Evolutionary conservation across 2,329 filamentous ascomycete species (phyloP).

Genomic region (Colletotrichum chlorophyti): DNA sequence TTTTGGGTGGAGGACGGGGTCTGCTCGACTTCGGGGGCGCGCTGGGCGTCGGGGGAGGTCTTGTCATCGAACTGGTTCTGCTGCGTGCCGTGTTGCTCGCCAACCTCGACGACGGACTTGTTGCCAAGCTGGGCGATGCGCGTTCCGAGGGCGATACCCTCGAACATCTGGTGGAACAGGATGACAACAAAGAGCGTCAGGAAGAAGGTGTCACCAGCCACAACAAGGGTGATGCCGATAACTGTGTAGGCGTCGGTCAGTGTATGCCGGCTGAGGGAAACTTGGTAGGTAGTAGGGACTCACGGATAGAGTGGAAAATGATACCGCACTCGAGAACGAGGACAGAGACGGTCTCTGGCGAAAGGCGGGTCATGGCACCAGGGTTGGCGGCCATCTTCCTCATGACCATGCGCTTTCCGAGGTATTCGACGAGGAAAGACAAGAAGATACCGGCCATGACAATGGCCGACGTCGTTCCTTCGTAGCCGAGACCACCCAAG

Average conservation of each 20-base stretch:
- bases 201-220: constrained; percentile 63
- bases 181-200: constrained; percentile 70
- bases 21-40: constrained; percentile 34
- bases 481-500: constrained; percentile 69
- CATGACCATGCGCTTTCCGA: constrained; percentile 64
- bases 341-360: constrained; percentile 64
- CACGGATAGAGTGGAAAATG: constrained; percentile 75
- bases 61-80: too few relatives aligned
- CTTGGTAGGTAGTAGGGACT: constrained; percentile 35
- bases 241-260: constrained; percentile 46
- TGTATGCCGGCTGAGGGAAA: background rate
- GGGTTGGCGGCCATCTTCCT: constrained; percentile 35
- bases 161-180: constrained; percentile 80
- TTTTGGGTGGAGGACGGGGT: constrained; percentile 20
- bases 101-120: constrained; percentile 1
- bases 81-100: too few relatives aligned
- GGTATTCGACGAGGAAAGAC: constrained; percentile 75
- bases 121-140: constrained; percentile 68
- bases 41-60: background rate
- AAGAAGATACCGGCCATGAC: constrained; percentile 78
- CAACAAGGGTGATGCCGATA: constrained; percentile 69
- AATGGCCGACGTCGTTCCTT: constrained; percentile 73
- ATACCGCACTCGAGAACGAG: constrained; percentile 76
- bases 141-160: constrained; percentile 76
- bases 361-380: constrained; percentile 33